Base-by-base conservation (phyloP, 345 rosid genomes). In the Hevea brasiliensis region DNA sequence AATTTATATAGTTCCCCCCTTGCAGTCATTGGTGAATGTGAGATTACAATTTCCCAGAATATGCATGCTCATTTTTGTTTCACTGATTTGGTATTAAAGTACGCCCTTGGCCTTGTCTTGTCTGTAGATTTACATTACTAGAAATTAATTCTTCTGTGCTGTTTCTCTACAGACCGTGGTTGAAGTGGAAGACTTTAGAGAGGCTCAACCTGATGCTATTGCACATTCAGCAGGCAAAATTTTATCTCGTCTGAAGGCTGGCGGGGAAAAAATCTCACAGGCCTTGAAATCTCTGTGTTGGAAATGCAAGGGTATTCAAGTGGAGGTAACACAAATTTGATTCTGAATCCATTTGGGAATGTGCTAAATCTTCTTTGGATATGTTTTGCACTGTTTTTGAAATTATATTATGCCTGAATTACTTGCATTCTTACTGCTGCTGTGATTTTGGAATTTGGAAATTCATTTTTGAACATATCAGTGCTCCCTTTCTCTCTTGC, bases 231-330 rank as follows among this genome's bases (percentile, higher is more conserved):
- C 96, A 24, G 82, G 84, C 75, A 89, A 81, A 74, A 92, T 92
- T 58, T 78, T 92, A 70, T 83, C 89, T 74, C 90, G 79, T 7
- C 71, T 92, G 64, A 89, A 92, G 81, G 90, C 89, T 67, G 85
- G 82, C 54, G 90, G 94, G 74, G 94, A 89, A 65, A 87, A 85
- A 70, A 77, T 87, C 42, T 74, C 76, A 0, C 86, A 87, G 77
- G 94, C 97, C 37, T 86, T 95, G 51, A 88, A 75, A 67, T 89
- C 98, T 65, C 68, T 95, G 61, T 90, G 99, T 77, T 92, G 89
- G 84, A 88, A 92, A 85, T 82, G 85, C 70, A 89, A 89, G 79
- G 87, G 93, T 59, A 84, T 95, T 61, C 97, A 85, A 81, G 97
- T 88, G 29, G 98, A 95, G 98, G 99, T 95, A 88, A 85, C 26